A percentile compares a stretch with the other conserved stretches of the same genome.
Evolutionary conservation across 1,284 basidiomycete species (phyloP).

Genomic region (Cryptococcus sp.): DNA sequence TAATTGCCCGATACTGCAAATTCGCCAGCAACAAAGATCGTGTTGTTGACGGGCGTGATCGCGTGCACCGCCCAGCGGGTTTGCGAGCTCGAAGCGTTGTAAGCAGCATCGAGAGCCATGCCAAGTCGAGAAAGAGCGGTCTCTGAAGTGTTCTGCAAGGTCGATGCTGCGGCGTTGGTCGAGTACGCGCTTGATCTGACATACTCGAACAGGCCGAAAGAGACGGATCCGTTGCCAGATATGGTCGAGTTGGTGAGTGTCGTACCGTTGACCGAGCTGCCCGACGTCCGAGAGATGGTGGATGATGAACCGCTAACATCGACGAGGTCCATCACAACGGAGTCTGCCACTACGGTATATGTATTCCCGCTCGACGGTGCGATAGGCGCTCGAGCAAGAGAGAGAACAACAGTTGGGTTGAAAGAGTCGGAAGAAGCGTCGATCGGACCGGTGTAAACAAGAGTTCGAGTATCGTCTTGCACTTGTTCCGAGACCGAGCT

Average conservation of each 20-base stretch:
- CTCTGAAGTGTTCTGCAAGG: slow-evolving; percentile 64
- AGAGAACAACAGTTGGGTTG: slow-evolving; percentile 66
- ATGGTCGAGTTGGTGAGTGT: slow-evolving; percentile 16
- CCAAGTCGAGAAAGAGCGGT: slow-evolving; percentile 64
- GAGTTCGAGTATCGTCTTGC: slow-evolving; percentile 55
- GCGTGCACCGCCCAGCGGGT: slow-evolving; percentile 51
- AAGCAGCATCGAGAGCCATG: slow-evolving; percentile 51
- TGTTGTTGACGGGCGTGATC: slow-evolving; percentile 60
- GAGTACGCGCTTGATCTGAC: slow-evolving; percentile 10
- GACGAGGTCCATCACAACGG: slow-evolving; percentile 65
- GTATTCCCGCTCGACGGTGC: slow-evolving; percentile 60
- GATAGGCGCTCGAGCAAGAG: slow-evolving; percentile 57
- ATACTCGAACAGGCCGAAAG: slow-evolving; percentile 43
- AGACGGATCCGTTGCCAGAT: slow-evolving; percentile 14
- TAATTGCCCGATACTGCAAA: slow-evolving; percentile 58
- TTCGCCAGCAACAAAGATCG: slow-evolving; percentile 69
- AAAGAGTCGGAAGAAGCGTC: slow-evolving; percentile 65
- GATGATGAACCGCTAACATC: slow-evolving; percentile 26
- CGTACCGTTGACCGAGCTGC: slow-evolving; percentile 7
- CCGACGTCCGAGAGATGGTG: slow-evolving; percentile 10
- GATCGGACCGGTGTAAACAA: slow-evolving; percentile 77
- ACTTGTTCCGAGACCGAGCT: slow-evolving; percentile 70
- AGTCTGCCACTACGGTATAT: slow-evolving; percentile 75
- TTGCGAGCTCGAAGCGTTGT: slow-evolving; percentile 35
- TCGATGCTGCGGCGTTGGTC: slow-evolving; percentile 31